phyloP scores from a whole-genome alignment of 345 rosid genomes.

The Viola odorata region DNA sequence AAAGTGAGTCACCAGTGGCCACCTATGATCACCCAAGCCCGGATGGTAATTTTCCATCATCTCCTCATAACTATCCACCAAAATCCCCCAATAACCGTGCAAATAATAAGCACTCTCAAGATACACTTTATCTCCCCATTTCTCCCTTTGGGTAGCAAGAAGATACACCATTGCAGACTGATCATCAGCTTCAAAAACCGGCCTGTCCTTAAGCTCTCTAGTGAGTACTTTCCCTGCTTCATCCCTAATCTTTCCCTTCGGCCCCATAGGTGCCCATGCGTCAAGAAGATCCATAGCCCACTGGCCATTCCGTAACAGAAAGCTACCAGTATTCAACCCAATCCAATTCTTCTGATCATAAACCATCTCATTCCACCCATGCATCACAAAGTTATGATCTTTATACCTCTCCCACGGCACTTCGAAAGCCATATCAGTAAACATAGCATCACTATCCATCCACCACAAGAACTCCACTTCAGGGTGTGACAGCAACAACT shows the following conservation, averaged over 20 bases:
- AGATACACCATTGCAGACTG: conserved; percentile 71
- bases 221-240: conserved; percentile 58
- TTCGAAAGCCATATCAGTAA: conserved; percentile 74
- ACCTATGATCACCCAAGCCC: conserved; percentile 61
- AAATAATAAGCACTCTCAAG: conserved; percentile 64
- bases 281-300: conserved; percentile 72
- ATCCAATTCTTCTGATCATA: conserved; percentile 65
- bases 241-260: conserved; percentile 55
- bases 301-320: conserved; percentile 54
- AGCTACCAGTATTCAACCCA: conserved; percentile 66
- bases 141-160: conserved; percentile 50
- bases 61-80: conserved; percentile 66
- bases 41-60: conserved; percentile 64
- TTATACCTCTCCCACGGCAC: conserved; percentile 77
- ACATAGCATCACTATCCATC: conserved; percentile 82
- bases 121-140: conserved; percentile 64
- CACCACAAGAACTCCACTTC: conserved; percentile 71
- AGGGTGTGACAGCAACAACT: conserved; percentile 57
- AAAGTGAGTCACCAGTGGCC: conserved; percentile 79
- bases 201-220: conserved; percentile 52
- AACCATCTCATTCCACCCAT: conserved; percentile 71
- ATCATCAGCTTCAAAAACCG: conserved; percentile 66
- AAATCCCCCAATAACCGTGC: conserved; percentile 70
- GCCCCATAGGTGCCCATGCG: conserved; percentile 73
- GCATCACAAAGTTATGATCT: conserved; percentile 58